phyloP scores from a whole-genome alignment of 768 basidiomycete genomes.

The Sporobolomyces phaffii region DNA sequence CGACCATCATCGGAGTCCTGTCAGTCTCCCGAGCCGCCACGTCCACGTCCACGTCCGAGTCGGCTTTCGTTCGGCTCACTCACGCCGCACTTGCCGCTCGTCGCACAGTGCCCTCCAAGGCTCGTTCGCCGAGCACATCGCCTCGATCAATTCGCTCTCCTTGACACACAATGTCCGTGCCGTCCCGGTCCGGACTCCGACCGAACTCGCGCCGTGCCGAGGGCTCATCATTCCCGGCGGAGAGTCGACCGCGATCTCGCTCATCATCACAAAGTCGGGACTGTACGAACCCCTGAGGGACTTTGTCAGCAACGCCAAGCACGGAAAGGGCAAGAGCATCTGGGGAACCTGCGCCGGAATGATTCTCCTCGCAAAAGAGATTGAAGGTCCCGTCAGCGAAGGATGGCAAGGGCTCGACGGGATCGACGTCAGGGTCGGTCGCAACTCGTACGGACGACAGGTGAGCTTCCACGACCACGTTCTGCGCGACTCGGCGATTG shows the following conservation, averaged over 20 bases:
- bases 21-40: neutral
- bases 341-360: slow-evolving; percentile 98
- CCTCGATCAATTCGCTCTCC: slow-evolving; percentile 53
- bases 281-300: slow-evolving; percentile 71
- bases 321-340: slow-evolving; percentile 55
- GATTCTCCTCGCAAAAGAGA: slow-evolving; percentile 67
- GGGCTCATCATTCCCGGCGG: slow-evolving; percentile 92
- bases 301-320: slow-evolving; percentile 52
- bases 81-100: neutral
- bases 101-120: slow-evolving; percentile 70
- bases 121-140: slow-evolving; percentile 81
- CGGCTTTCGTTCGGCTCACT: neutral
- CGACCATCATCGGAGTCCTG: slow-evolving; percentile 20
- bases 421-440: slow-evolving; percentile 67
- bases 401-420: slow-evolving; percentile 81
- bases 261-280: slow-evolving; percentile 60
- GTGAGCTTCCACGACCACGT: too few relatives aligned
- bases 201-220: slow-evolving; percentile 69
- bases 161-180: slow-evolving; percentile 41
- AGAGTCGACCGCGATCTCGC: slow-evolving; percentile 88
- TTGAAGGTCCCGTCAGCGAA: slow-evolving; percentile 66
- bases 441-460: slow-evolving; percentile 93
- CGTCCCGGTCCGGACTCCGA: slow-evolving; percentile 61
- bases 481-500: too few relatives aligned
- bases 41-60: too few relatives aligned